Evolutionary conservation across 345 rosid species (phyloP).

Genomic region (Populus tremula): DNA sequence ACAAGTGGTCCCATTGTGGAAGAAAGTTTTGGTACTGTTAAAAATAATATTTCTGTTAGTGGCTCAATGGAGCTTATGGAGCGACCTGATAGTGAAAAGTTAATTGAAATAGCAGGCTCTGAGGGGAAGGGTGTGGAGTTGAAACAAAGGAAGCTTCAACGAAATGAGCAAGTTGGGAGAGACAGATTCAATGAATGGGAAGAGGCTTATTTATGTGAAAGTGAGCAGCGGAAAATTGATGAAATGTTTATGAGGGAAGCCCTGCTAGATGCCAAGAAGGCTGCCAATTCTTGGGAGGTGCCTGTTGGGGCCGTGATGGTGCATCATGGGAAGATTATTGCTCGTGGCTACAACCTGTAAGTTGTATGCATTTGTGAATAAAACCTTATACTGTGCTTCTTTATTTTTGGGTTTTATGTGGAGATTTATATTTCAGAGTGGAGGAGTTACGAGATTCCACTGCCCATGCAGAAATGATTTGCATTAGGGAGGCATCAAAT

Average conservation of each 20-base stretch:
- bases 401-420: constrained; percentile 11
- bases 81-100: constrained; percentile 39
- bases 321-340: constrained; percentile 78
- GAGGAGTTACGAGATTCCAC: constrained; percentile 94
- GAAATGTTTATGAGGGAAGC: constrained; percentile 97
- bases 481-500: constrained; percentile 88
- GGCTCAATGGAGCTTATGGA: constrained; percentile 34
- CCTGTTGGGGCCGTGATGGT: constrained; percentile 97
- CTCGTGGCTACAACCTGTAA: constrained; percentile 92
- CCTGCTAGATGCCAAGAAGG: constrained; percentile 81
- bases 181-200: constrained; percentile 97
- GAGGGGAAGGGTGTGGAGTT: constrained; percentile 37
- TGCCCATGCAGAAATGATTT: constrained; percentile 96
- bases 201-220: constrained; percentile 72
- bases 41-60: constrained; percentile 32
- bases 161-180: constrained; percentile 59
- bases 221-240: constrained; percentile 66
- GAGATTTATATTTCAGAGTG: constrained; percentile 58
- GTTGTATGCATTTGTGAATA: constrained; percentile 27
- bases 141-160: constrained; percentile 67
- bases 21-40: constrained; percentile 39
- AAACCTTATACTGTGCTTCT: constrained; percentile 11
- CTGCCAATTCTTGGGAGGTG: constrained; percentile 96
- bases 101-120: constrained; percentile 37
- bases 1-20: constrained; percentile 31